Evolutionary conservation across 2,329 filamentous ascomycete genomes (phyloP), one percentile per base, ranked within the genome.

Genomic region (Scedosporium aurantiacum): DNA sequence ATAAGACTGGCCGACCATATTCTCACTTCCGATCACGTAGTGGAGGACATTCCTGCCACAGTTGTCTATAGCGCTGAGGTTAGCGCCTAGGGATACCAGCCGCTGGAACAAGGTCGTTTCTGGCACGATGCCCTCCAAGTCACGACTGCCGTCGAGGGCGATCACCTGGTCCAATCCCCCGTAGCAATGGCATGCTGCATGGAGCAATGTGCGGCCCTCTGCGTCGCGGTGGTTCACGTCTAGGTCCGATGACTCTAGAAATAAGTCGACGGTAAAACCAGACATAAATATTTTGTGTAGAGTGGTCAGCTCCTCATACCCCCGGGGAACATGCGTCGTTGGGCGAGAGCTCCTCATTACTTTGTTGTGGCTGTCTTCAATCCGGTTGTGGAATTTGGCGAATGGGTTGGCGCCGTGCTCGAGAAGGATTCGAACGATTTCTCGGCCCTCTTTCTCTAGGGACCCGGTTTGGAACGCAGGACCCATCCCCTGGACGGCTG

Each of bases 341-440:
- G 41, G 23, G 10, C 12, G 18, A 21, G 12, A 14, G 25, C 10
- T n/a, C 2, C 25, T 12, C 37, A 8, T 18, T 5, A 2, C 54
- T 2, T 3, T 12, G 4, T 18, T 8, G 14, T 2, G 5, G 3
- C 21, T 52, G 5, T 60, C 58, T 56, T 18, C 3, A 25, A 54
- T 14, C 25, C 54, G 47, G 12, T 23, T 37, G 27, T 56, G 14
- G 18, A 66, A 66, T 5, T 60, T 64, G 7, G 63, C 65, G 25
- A 67, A 68, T 0, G 68, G 70, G 57, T 70, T 62, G 1, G 67
- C 69, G 2, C 69, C 70, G 37, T 69, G 64, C 0, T 65, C 60
- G 14, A 72, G 59, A 2, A 70, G 56, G 1, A 65, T 5, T 2
- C 62, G 54, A 18, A 68, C 50, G 12, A 68, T 32, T 27, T 58